phyloP scores from a whole-genome alignment of 768 basidiomycete species.

The Rhizopogon vesiculosus region DNA sequence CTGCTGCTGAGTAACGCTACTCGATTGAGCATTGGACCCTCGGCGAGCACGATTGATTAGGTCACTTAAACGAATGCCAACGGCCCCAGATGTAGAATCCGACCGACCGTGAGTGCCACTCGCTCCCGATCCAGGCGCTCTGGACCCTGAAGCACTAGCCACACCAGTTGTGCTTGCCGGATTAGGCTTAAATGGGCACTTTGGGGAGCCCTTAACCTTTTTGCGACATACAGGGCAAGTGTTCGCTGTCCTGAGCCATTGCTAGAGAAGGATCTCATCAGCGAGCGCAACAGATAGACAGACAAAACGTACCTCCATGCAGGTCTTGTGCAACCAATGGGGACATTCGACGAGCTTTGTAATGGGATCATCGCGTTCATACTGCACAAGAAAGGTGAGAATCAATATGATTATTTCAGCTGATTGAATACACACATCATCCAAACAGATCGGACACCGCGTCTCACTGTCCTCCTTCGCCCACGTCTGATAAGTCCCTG shows the following conservation, averaged over 20 bases:
- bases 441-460: conserved; percentile 80
- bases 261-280: conserved; percentile 32
- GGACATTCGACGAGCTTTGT: conserved; percentile 65
- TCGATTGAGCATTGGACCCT: not conserved
- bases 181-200: not conserved
- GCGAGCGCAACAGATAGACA: not conserved
- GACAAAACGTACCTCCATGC: conserved; percentile 55
- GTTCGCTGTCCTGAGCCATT: conserved; percentile 75
- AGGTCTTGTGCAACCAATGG: conserved; percentile 79
- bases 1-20: not conserved
- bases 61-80: not conserved
- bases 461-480: conserved; percentile 58
- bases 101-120: not conserved
- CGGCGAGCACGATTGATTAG: not conserved
- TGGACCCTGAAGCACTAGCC: not conserved
- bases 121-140: not conserved
- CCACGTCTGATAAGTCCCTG: conserved; percentile 66
- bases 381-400: conserved; percentile 38
- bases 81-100: not conserved
- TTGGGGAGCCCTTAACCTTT: conserved; percentile 32
- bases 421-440: conserved; percentile 54
- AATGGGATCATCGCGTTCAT: conserved; percentile 54
- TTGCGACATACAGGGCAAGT: conserved; percentile 83
- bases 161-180: not conserved
- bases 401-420: not conserved